Conservation (phyloP, 768 basidiomycete species). For the Phanerochaete carnosa region DNA sequence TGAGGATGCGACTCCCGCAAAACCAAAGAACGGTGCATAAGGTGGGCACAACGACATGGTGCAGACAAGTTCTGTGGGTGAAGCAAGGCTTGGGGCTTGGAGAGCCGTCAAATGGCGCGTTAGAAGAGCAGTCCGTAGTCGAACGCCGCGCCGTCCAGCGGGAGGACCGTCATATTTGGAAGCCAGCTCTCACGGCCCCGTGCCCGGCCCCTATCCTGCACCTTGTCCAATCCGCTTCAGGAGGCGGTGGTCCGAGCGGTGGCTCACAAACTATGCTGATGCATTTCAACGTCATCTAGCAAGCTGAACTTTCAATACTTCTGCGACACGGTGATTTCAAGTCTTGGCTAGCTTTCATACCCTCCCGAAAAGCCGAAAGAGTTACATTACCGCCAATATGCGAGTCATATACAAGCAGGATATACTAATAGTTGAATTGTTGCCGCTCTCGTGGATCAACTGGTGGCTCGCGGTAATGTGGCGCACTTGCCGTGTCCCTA, state of each 20-base stretch:
- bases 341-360: too few species aligned
- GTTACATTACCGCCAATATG: too few species aligned
- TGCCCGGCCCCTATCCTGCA: too few species aligned
- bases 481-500: background rate
- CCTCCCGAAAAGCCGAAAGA: too few species aligned
- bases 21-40: constrained; percentile 97
- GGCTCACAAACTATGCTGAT: too few species aligned
- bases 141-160: constrained; percentile 1
- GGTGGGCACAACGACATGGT: constrained; percentile 69
- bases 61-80: background rate
- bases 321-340: too few species aligned
- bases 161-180: background rate
- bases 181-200: background rate
- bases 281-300: too few species aligned
- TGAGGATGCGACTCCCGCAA: constrained; percentile 92
- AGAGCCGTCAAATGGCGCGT: background rate
- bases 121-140: background rate
- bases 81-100: background rate
- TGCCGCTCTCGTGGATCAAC: background rate
- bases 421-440: background rate
- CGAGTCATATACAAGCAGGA: too few species aligned
- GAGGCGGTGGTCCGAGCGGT: background rate
- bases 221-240: too few species aligned
- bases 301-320: too few species aligned
- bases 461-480: background rate